A percentile compares a stretch with the other conserved stretches of the same genome.
phyloP scores from a whole-genome alignment of 495 filamentous ascomycete genomes.

The Podospora australis region DNA sequence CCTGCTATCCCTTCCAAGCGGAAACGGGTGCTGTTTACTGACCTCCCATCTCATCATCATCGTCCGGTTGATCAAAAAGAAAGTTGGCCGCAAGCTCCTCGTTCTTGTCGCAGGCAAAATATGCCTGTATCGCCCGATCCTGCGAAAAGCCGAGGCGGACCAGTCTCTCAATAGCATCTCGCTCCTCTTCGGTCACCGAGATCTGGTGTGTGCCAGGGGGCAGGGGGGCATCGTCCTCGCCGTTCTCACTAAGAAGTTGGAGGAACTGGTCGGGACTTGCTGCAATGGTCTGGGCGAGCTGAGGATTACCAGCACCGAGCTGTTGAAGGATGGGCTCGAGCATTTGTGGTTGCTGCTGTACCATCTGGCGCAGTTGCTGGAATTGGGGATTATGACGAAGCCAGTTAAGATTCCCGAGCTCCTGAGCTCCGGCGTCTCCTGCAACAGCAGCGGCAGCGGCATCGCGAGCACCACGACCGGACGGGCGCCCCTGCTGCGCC shows the following conservation, averaged over 20 bases:
- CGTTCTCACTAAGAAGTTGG: conserved; percentile 76
- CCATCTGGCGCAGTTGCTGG: conserved; percentile 92
- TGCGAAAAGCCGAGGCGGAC: conserved; percentile 87
- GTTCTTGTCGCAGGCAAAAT: conserved; percentile 99
- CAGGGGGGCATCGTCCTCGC: conserved; percentile 65
- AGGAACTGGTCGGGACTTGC: conserved; percentile 90
- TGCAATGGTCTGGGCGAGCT: conserved; percentile 84
- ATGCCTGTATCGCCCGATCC: conserved; percentile 93
- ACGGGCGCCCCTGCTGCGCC: conserved; percentile 58
- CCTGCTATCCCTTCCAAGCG: neutral
- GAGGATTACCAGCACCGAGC: conserved; percentile 90
- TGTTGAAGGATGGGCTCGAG: conserved; percentile 95
- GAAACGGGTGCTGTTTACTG: conserved; percentile 15
- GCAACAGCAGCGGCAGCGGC: conserved; percentile 34
- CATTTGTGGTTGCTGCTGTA: conserved; percentile 96
- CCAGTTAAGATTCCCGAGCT: conserved; percentile 79
- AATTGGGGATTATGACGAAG: conserved; percentile 96
- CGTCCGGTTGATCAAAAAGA: conserved; percentile 92
- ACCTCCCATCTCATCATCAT: conserved; percentile 51
- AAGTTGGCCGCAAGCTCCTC: conserved; percentile 97
- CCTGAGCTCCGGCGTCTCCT: conserved; percentile 44
- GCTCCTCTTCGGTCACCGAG: conserved; percentile 87
- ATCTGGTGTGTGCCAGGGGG: conserved; percentile 88
- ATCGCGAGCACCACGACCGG: conserved; percentile 34
- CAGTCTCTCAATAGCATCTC: conserved; percentile 91